phyloP scores from a whole-genome alignment of 2,329 filamentous ascomycete genomes.

The Fusarium oxysporum region DNA sequence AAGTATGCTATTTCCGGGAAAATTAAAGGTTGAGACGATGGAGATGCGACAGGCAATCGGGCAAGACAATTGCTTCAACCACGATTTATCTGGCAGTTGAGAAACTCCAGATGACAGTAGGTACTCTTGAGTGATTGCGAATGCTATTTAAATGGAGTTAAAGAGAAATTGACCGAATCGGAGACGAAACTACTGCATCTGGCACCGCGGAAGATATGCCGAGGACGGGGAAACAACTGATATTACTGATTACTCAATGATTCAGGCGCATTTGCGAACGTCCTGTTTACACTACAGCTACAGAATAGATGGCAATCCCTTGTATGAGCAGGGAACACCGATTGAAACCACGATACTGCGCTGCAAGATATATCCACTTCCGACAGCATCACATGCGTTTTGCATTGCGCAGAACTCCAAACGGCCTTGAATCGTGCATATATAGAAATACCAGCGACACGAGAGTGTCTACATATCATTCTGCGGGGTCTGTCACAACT shows the following conservation, averaged over 20 bases:
- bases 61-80: neutral
- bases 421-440: neutral
- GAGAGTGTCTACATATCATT: neutral
- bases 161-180: fast-evolving
- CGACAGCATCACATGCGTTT: neutral
- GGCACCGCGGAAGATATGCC: fast-evolving
- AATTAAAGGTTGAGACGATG: neutral
- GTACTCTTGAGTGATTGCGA: fast-evolving
- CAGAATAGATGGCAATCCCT: neutral
- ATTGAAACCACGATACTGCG: fast-evolving
- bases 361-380: neutral
- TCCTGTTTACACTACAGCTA: fast-evolving
- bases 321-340: neutral
- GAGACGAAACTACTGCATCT: neutral
- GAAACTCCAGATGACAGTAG: fast-evolving
- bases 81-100: neutral
- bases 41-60: too few species aligned
- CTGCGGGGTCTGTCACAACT: neutral
- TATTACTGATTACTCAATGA: fast-evolving
- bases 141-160: fast-evolving
- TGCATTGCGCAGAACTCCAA: neutral
- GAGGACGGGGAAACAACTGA: neutral
- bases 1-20: neutral
- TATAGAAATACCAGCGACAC: too few species aligned
- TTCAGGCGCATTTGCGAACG: fast-evolving